These are phyloP conservation scores for Globisporangium megalacanthum DNA, from an alignment of 352 stramenopile genomes.

Conservation along the genomic window DNA sequence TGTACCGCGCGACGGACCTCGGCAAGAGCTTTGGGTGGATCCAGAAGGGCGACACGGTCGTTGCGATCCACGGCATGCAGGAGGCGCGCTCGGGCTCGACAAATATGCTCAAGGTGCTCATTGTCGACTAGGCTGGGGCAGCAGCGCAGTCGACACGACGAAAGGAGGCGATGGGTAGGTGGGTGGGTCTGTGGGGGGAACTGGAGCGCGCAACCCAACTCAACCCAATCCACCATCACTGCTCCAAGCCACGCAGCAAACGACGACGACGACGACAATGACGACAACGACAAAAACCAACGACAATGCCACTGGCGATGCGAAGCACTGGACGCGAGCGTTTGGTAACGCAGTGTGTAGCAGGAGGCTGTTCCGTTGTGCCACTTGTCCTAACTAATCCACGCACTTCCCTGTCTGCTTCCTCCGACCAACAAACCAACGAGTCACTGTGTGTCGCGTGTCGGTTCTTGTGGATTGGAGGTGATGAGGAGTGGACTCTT, in stretches of 20 bases:
- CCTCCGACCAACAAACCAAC: not conserved
- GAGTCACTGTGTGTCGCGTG: too few species aligned
- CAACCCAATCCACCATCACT: not conserved
- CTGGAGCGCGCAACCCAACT: too few species aligned
- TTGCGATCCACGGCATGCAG: conserved; percentile 87
- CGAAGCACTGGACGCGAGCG: too few species aligned
- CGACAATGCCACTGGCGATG: not conserved
- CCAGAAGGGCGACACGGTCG: conserved; percentile 82
- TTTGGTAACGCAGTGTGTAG: not conserved
- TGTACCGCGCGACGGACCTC: conserved; percentile 84
- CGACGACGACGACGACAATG: not conserved
- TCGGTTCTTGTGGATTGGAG: too few species aligned
- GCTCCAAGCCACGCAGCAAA: not conserved
- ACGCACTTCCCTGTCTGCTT: not conserved
- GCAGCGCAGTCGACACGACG: too few species aligned
- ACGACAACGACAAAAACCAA: not conserved
- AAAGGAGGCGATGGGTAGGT: too few species aligned
- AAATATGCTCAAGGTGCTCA: conserved; percentile 91
- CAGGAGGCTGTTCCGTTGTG: not conserved
- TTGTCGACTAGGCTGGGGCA: conserved; percentile 79
- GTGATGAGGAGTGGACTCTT: too few species aligned
- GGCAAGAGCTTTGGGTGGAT: conserved; percentile 87
- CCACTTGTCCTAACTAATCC: not conserved
- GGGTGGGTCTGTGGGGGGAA: too few species aligned
- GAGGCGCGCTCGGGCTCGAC: conserved; percentile 85